Base-by-base conservation (phyloP, 2,329 filamentous ascomycete genomes). In the Epichloe aotearoae region DNA sequence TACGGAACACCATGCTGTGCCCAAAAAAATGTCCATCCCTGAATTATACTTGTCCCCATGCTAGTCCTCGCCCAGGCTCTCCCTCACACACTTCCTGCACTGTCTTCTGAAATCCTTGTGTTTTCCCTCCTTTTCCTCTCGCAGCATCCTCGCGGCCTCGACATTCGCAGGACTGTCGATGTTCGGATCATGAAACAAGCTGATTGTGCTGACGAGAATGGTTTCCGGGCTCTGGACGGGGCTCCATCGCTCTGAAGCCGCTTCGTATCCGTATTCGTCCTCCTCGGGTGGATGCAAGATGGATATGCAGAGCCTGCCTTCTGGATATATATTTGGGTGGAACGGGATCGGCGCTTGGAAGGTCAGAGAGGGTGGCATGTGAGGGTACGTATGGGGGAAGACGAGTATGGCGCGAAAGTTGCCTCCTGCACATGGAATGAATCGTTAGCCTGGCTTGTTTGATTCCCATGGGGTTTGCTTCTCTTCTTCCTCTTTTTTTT, bases 191-290 rank as follows among this genome's bases (percentile, higher is more conserved):
- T 87, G 83, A 56, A 98, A 82, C 73, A 98, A 83, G 66, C 86
- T 93, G 65, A 98, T 94, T 36, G 95, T 90, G 61, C 83, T 89
- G 34, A 98, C 70, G 46, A 98, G 72, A 55, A 98, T 97, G 20
- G 89, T 95, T 74, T 96, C 91, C 91, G 91, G 90, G 12, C 86
- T 90, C 69, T 97, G 93, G 2, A 97, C 91, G 30, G 93, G 93
- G 53, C 80, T 86, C 93, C 93, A 98, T 54, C 93, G 82, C 75
- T 98, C 93, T 33, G 81, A 77, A 15, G 89, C 90, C 26, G 79
- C 79, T 69, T 98, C 93, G 72, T 98, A 98, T 49, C 91, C 91
- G 68, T 86, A 93, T 63, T 87, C 83, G 64, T 98, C 93, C 62
- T 96, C 90, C 70, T 88, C 90, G 4, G 93, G 91, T 12, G 91